Evolutionary conservation across 257 asterid genomes (phyloP).

Genomic region (Primulina huaijiensis): DNA sequence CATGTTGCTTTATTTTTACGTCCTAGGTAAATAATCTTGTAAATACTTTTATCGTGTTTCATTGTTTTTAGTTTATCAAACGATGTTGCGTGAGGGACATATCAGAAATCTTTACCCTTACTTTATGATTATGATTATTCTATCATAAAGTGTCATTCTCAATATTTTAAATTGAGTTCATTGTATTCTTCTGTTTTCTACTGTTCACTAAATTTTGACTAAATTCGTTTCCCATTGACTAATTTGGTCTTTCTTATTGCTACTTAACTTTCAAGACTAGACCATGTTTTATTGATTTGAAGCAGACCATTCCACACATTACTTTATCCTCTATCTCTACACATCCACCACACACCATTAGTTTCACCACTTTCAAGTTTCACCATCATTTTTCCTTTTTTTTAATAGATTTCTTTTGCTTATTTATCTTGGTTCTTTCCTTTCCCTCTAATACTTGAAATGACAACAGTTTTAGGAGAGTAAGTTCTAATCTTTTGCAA

Average conservation of each 20-base stretch:
- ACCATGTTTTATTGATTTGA: background rate
- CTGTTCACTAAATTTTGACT: background rate
- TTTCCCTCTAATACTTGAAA: background rate
- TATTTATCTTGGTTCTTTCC: background rate
- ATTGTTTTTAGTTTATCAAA: too few species aligned
- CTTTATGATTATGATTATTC: too few species aligned
- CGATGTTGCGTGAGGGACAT: too few species aligned
- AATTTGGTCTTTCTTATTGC: background rate
- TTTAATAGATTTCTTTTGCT: conserved; percentile 10
- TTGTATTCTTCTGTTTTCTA: too few species aligned
- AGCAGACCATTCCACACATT: background rate
- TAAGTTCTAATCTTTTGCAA: background rate
- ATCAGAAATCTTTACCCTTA: too few species aligned
- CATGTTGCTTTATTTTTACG: too few species aligned
- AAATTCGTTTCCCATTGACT: background rate
- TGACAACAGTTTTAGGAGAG: background rate
- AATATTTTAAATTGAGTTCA: background rate
- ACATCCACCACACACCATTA: background rate
- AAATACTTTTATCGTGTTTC: too few species aligned
- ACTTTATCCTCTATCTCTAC: background rate
- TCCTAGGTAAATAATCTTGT: too few species aligned
- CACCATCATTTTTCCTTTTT: background rate
- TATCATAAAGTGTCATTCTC: background rate
- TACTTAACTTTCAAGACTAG: background rate
- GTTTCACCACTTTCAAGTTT: background rate